These are phyloP conservation scores for Vitellaria paradoxa DNA, from an alignment of 179 eudicot species.

Conservation along the genomic window DNA sequence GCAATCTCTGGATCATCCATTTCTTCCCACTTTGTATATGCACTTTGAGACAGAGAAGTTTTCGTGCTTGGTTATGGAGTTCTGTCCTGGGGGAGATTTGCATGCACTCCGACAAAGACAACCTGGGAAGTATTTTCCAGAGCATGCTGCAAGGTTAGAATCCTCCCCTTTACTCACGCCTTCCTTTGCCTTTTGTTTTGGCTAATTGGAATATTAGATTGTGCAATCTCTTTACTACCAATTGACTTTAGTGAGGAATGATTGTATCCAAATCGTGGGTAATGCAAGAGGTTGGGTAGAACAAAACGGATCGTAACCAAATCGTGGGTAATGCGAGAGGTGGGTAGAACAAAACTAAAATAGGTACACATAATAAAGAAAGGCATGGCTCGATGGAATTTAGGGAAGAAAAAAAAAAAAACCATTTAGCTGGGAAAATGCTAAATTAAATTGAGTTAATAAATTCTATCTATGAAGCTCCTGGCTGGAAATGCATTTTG, in stretches of 20 bases:
- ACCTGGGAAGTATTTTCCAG: constrained; percentile 50
- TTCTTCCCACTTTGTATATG: constrained; percentile 54
- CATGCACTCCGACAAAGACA: constrained; percentile 54
- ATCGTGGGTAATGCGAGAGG: no score
- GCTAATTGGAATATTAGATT: neutral
- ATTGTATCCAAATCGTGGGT: no score
- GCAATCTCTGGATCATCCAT: constrained; percentile 61
- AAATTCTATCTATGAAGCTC: neutral
- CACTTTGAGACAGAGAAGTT: constrained; percentile 56
- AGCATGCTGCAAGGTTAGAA: constrained; percentile 55
- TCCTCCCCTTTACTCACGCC: neutral
- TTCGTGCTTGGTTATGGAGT: constrained; percentile 60
- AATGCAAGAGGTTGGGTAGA: no score
- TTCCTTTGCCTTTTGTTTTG: neutral
- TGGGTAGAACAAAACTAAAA: no score
- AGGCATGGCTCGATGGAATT: no score
- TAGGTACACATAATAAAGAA: no score
- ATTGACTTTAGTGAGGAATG: neutral
- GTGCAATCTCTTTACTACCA: neutral
- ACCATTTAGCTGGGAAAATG: no score
- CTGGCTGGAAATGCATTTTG: neutral
- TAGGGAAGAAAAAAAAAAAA: no score
- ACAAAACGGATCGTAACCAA: no score
- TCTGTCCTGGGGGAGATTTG: constrained; percentile 67
- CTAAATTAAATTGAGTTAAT: neutral